Conservation (phyloP, 2,329 filamentous ascomycete species). For the Claviceps arundinis region DNA sequence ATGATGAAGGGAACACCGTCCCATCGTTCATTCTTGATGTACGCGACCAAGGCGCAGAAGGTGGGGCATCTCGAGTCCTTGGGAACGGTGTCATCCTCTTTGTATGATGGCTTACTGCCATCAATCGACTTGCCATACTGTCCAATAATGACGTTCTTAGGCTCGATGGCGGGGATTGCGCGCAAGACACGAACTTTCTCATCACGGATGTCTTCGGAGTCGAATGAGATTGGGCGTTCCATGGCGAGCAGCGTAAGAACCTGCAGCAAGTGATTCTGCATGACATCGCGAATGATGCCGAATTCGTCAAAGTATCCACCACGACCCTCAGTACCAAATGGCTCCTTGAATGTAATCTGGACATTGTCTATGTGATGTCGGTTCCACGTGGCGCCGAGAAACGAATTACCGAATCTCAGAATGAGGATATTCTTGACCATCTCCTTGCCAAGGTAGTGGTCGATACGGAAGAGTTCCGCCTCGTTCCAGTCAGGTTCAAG, state of each 20-base stretch:
- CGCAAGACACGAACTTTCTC: constrained; percentile 96
- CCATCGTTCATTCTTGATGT: constrained; percentile 99
- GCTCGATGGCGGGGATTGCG: constrained; percentile 86
- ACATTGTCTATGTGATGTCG: constrained; percentile 98
- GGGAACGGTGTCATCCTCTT: constrained; percentile 96
- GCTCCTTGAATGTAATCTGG: constrained; percentile 99
- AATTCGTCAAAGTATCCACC: constrained; percentile 99
- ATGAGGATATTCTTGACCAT: constrained; percentile 99
- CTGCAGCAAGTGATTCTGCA: constrained; percentile 98
- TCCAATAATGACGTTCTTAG: constrained; percentile 99
- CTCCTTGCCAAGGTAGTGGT: constrained; percentile 98
- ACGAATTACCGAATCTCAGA: constrained; percentile 94
- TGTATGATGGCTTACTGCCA: constrained; percentile 92
- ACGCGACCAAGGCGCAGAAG: constrained; percentile 92
- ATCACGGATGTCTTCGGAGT: constrained; percentile 93
- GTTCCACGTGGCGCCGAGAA: constrained; percentile 98
- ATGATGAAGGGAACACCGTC: constrained; percentile 98
- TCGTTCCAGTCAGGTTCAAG: constrained; percentile 97
- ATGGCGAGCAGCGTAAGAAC: constrained; percentile 92
- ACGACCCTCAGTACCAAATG: constrained; percentile 93
- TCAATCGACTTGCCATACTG: constrained; percentile 96
- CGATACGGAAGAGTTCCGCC: constrained; percentile 97
- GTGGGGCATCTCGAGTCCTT: constrained; percentile 96
- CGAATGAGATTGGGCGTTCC: constrained; percentile 97
- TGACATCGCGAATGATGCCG: constrained; percentile 97